Evolutionary conservation across 208 protist species (phyloP), one percentile per base, ranked within the genome.

Genomic region (Trypanosoma scelopori): DNA sequence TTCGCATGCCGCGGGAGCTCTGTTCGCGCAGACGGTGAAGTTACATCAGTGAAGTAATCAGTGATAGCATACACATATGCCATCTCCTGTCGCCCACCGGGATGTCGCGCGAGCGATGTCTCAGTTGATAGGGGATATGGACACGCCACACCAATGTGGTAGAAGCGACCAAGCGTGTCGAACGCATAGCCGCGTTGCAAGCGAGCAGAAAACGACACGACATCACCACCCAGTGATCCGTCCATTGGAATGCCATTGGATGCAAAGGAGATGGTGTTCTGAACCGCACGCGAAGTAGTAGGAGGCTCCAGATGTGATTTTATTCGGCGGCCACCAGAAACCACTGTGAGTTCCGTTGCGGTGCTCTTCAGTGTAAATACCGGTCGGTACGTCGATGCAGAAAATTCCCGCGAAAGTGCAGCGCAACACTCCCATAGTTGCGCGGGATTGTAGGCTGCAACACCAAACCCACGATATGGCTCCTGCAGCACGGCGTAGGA

Each of bases 161-260:
- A 95, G 49, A 82, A 87, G 15, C 84, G 78, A 18, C 85, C 86
- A 32, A 95, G 75, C 25, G 85, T 83, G 56, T 91, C 85, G 49
- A 76, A 78, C 23, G 52, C 55, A 55, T 79, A 81, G 37, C 70
- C 71, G 22, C 89, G 85, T 52, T 89, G 79, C 5, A 95, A 11
- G 27, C 84, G 78, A 28, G 83, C 79, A 32, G 85, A 86, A 55
- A 91, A 88, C 15, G 79, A 79, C 1, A 94, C 79, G n/a, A 77
- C 52, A 16, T 94, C 81, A 9, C 83, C 81, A 9, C 83, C 79
- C n/a, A 71, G 22, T 15, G 71, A 82, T 55, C 82, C 83, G 41
- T 85, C 75, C 23, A 94, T 48, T 18, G 71, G 69, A 50, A 93
- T 91, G 12, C 82, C 84, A 30, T 81, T 76, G 25, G 67, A 72